Evolutionary conservation across 805 yeast species (phyloP).

Genomic region (Metschnikowia proteae): DNA sequence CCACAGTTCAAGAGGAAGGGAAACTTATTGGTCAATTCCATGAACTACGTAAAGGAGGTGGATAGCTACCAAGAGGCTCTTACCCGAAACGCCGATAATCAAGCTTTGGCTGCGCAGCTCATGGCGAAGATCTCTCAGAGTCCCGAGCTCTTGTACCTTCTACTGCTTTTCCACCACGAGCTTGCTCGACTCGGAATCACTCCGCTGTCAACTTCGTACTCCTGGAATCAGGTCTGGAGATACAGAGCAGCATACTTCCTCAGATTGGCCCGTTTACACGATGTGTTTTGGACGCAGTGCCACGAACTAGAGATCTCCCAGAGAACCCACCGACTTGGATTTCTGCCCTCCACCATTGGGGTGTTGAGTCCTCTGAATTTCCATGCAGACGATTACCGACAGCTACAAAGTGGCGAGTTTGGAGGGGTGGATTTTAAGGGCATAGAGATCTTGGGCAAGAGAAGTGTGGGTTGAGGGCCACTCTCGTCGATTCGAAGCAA

Average conservation of each 20-base stretch:
- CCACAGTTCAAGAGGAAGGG: conserved; percentile 13
- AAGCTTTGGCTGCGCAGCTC: conserved; percentile 23
- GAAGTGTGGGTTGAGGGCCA: background rate
- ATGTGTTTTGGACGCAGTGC: conserved; percentile 38
- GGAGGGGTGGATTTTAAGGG: conserved; percentile 22
- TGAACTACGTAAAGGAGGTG: conserved; percentile 28
- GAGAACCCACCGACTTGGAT: conserved; percentile 27
- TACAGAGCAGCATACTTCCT: conserved; percentile 21
- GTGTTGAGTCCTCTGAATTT: conserved; percentile 39
- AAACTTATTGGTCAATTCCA: conserved; percentile 14
- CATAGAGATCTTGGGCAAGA: conserved; percentile 15
- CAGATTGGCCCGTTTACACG: conserved; percentile 27
- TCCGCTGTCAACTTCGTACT: conserved; percentile 12
- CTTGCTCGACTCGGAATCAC: conserved; percentile 28
- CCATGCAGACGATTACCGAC: conserved; percentile 21
- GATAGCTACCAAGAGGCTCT: conserved; percentile 24
- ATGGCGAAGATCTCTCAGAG: conserved; percentile 21
- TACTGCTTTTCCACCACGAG: conserved; percentile 32
- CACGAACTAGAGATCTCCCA: conserved; percentile 27
- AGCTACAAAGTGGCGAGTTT: conserved; percentile 27
- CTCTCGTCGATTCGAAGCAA: background rate
- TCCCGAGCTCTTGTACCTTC: conserved; percentile 29
- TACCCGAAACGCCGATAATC: conserved; percentile 17
- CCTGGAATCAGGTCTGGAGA: conserved; percentile 11
- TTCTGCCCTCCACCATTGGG: conserved; percentile 28